Base-by-base conservation (phyloP, 78 protist species). In the Dictyostelium firmibasis region DNA sequence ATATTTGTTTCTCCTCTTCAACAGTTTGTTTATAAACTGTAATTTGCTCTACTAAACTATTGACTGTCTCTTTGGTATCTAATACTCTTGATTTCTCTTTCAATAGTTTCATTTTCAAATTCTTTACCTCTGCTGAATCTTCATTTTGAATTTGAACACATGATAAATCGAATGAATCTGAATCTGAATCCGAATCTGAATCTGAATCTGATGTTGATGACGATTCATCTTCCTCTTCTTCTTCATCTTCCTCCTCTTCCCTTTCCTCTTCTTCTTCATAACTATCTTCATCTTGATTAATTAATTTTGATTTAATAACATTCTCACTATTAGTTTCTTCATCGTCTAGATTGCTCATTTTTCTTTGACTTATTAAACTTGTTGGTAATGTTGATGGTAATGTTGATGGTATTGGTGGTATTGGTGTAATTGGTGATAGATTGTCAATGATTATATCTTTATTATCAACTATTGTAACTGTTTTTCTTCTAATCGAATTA, bases 41-140 rank as follows among this genome's bases (percentile, higher is more conserved):
- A 33, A 89, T 89, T 35, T 89, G 94, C 3, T 89, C 94, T 10
- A 89, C 94, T 64, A 89, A 25, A 47, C 62, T 47, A 20, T 25
- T 36, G 4, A 89, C 74, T 0, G 94, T 81, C 25, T 89, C 94
- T 57, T 89, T 89, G 5, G 94, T 85, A 50, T 89, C 94, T 11
- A 89, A 53, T 3, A 89, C 86, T 41, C 76, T 81, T 3, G 76
- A n/a, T 47, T 89, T 89, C 35, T 89, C 94, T 84, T 89, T 89
- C 16, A 89, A 25, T 0, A 89, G n/a, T 50, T 81, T 78, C 31
- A 89, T 89, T 62, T 89, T 89, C 29, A 89, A 64, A 47, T 50
- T 78, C 64, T 89, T 89, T 20, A 89, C 94, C 23, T 89, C 88
- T 7, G 74, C 27, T 57, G 87, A 20, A 69, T 89, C 94, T 11